Evolutionary conservation across 331 rosid species (phyloP).

Genomic region (Cucumis variabilis): DNA sequence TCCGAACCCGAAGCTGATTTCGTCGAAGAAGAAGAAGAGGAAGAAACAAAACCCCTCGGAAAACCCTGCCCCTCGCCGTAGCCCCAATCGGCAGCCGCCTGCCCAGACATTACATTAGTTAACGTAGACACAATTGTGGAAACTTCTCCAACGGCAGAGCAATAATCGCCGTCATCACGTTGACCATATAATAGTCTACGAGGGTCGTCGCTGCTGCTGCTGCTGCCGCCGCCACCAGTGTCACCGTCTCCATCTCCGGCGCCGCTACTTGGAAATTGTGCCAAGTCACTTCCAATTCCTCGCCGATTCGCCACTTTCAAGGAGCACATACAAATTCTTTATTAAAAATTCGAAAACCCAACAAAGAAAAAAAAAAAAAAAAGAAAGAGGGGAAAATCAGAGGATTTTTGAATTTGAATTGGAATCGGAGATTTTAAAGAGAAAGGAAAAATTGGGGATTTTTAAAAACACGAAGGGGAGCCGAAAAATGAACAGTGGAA

Average conservation of each 20-base stretch:
- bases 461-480: constrained; percentile 1
- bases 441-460: neutral
- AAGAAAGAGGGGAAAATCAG: neutral
- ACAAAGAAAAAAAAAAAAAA: neutral
- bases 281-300: constrained; percentile 41
- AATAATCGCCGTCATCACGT: constrained; percentile 19
- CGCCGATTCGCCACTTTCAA: constrained; percentile 88
- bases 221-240: constrained; percentile 25
- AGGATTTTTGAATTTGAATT: neutral
- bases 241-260: constrained; percentile 14
- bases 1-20: constrained; percentile 12
- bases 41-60: constrained; percentile 1
- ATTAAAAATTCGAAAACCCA: neutral
- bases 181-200: neutral
- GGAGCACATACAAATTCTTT: constrained; percentile 51
- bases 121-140: constrained; percentile 72
- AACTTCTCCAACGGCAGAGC: constrained; percentile 45
- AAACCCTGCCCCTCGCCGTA: constrained; percentile 50
- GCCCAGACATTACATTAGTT: constrained; percentile 57
- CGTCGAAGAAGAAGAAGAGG: neutral
- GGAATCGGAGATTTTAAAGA: neutral
- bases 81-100: constrained; percentile 43
- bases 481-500: constrained; percentile 15
- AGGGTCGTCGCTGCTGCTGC: constrained; percentile 40
- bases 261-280: constrained; percentile 42